Conservation (phyloP, 164 flowering plant species). For the Vitis cinerea region DNA sequence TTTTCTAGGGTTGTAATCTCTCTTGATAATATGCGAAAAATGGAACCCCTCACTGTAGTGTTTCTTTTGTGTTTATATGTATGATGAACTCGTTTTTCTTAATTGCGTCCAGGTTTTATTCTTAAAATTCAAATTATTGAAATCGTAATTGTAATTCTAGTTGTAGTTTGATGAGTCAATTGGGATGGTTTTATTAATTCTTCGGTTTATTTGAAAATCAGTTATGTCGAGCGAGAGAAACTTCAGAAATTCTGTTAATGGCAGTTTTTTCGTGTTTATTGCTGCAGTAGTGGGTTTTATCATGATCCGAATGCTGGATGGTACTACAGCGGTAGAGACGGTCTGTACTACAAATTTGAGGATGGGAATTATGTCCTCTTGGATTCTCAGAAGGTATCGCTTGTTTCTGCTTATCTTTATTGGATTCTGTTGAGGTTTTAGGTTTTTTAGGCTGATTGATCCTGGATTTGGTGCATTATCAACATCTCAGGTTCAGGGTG, state of each 20-base stretch:
- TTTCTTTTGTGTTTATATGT: not conserved
- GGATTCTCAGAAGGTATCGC: slow-evolving; percentile 42
- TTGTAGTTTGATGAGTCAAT: no score
- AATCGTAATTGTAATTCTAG: no score
- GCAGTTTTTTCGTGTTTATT: slow-evolving; percentile 3
- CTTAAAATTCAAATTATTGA: no score
- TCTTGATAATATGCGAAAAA: no score
- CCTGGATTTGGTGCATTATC: not conserved
- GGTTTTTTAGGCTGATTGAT: slow-evolving; percentile 10
- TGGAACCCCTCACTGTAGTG: not conserved
- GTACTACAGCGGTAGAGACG: slow-evolving; percentile 81
- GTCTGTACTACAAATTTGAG: slow-evolving; percentile 81
- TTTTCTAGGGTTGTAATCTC: slow-evolving; percentile 10
- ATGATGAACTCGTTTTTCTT: no score
- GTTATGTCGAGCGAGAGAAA: no score
- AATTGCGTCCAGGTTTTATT: no score
- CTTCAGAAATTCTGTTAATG: not conserved
- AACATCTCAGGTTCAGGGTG: not conserved
- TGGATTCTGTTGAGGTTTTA: not conserved
- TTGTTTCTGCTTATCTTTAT: not conserved
- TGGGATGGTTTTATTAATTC: no score
- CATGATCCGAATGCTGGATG: slow-evolving; percentile 89
- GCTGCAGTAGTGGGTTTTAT: slow-evolving; percentile 83
- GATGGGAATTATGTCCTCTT: slow-evolving; percentile 73
- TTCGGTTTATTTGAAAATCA: no score